Conservation (phyloP, 495 filamentous ascomycete species). For the Penicillium diatomitis region DNA sequence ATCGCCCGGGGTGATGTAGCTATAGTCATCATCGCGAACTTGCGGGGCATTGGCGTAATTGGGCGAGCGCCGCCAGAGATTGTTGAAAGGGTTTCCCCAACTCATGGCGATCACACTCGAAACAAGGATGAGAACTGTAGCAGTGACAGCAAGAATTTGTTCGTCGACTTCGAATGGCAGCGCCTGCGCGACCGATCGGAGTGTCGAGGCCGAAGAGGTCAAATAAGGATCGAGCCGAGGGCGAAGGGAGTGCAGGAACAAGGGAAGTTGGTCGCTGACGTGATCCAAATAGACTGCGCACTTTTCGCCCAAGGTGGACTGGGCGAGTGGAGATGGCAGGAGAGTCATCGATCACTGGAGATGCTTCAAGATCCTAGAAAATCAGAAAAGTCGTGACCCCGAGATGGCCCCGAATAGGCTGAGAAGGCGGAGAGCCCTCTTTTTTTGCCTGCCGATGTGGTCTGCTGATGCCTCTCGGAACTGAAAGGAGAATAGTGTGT, state of each 20-base stretch:
- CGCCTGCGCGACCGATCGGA: constrained; percentile 18
- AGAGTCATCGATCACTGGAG: constrained; percentile 29
- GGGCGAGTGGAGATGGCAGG: constrained; percentile 35
- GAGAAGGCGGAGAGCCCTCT: constrained; percentile 24
- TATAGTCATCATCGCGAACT: constrained; percentile 69
- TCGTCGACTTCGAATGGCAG: constrained; percentile 21
- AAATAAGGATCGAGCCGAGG: constrained; percentile 27
- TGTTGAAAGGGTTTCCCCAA: constrained; percentile 48
- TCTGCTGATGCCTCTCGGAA: neutral
- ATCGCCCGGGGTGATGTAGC: constrained; percentile 70
- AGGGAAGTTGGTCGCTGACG: constrained; percentile 45
- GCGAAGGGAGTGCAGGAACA: constrained; percentile 34
- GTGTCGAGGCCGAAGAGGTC: constrained; percentile 33
- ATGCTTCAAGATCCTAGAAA: constrained; percentile 5
- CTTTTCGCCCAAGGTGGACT: constrained; percentile 40
- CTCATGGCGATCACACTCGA: constrained; percentile 49
- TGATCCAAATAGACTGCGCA: constrained; percentile 42
- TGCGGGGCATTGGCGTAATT: constrained; percentile 39
- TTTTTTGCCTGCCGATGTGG: constrained; percentile 14
- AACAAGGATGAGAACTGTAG: constrained; percentile 37
- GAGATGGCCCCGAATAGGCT: constrained; percentile 9
- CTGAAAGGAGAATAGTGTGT: too few relatives aligned
- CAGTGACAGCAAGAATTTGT: constrained; percentile 10
- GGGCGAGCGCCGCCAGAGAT: constrained; percentile 45
- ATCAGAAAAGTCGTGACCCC: constrained; percentile 15